Evolutionary conservation across 2,329 filamentous ascomycete genomes (phyloP).

Genomic region (Epichloe uncinata): DNA sequence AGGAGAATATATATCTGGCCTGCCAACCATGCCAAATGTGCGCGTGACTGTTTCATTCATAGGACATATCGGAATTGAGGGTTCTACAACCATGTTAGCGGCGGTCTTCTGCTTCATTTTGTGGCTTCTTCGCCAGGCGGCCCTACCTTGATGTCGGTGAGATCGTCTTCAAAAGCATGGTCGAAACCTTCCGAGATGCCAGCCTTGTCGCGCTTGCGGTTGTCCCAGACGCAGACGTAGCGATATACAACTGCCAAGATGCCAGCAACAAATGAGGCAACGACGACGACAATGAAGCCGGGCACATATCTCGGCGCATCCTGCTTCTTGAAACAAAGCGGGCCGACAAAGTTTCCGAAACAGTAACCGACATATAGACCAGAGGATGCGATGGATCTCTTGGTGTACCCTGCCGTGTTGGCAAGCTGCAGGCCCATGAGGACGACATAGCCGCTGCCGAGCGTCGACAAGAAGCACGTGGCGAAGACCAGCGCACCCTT

Average conservation of each 20-base stretch:
- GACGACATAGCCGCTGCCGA: not conserved
- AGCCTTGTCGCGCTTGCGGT: not conserved
- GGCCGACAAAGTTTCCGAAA: slow-evolving; percentile 30
- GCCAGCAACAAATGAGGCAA: not conserved
- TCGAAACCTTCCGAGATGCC: not conserved
- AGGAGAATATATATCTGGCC: no score
- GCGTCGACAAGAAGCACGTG: not conserved
- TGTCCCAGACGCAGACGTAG: not conserved
- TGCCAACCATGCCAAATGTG: not conserved
- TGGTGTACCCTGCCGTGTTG: slow-evolving; percentile 11
- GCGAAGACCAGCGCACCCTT: not conserved
- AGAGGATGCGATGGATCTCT: slow-evolving; percentile 1
- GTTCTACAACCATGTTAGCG: not conserved
- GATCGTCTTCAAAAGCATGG: not conserved
- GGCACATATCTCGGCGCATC: slow-evolving; percentile 31
- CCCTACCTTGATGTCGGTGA: not conserved
- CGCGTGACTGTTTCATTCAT: not conserved
- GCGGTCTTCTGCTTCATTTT: no score
- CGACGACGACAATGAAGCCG: slow-evolving; percentile 22
- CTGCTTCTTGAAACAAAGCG: slow-evolving; percentile 23
- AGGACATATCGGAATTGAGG: not conserved
- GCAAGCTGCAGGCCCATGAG: slow-evolving; percentile 10
- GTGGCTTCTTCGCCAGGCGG: no score
- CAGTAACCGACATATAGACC: slow-evolving; percentile 21
- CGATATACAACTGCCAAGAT: not conserved